A percentile compares a stretch with the other conserved stretches of the same genome.
Evolutionary conservation across 176 grass and related monocot species (phyloP).

Genomic region (Carex cristatella): DNA sequence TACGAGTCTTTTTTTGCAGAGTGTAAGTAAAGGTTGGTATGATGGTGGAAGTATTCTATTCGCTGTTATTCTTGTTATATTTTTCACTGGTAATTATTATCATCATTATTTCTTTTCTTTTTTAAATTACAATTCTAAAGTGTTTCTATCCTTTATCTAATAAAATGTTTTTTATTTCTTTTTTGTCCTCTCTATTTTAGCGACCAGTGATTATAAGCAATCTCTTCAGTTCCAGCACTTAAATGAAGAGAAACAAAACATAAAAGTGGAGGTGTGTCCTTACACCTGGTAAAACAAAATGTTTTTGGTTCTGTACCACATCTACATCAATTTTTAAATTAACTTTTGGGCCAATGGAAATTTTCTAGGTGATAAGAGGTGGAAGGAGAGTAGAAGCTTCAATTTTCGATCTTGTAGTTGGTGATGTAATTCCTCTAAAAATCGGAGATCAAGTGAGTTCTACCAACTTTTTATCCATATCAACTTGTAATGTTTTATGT

Average conservation of each 20-base stretch:
- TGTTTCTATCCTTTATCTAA: constrained; percentile 2
- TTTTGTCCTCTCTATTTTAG: constrained; percentile 33
- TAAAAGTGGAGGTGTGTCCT: constrained; percentile 77
- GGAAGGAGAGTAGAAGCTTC: constrained; percentile 77
- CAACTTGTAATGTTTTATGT: neutral
- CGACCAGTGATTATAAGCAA: constrained; percentile 86
- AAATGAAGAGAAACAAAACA: constrained; percentile 97
- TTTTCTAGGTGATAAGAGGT: constrained; percentile 62
- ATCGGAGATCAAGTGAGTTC: constrained; percentile 95
- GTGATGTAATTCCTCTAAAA: constrained; percentile 91
- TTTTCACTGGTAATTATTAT: constrained; percentile 68
- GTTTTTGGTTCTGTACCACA: neutral
- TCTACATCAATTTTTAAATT: neutral
- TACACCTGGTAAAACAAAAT: neutral
- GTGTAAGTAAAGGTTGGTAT: constrained; percentile 89
- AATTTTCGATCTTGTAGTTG: constrained; percentile 90
- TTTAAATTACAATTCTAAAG: constrained; percentile 8
- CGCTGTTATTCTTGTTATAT: constrained; percentile 91
- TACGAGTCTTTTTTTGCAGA: constrained; percentile 35
- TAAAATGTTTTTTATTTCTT: constrained; percentile 1
- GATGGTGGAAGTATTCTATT: constrained; percentile 98
- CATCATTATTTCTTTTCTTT: constrained; percentile 8
- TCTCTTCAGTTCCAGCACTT: constrained; percentile 93
- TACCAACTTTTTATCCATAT: neutral
- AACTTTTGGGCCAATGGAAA: constrained; percentile 12